phyloP scores from a whole-genome alignment of 768 basidiomycete species.

The Pulveroboletus sp. region DNA sequence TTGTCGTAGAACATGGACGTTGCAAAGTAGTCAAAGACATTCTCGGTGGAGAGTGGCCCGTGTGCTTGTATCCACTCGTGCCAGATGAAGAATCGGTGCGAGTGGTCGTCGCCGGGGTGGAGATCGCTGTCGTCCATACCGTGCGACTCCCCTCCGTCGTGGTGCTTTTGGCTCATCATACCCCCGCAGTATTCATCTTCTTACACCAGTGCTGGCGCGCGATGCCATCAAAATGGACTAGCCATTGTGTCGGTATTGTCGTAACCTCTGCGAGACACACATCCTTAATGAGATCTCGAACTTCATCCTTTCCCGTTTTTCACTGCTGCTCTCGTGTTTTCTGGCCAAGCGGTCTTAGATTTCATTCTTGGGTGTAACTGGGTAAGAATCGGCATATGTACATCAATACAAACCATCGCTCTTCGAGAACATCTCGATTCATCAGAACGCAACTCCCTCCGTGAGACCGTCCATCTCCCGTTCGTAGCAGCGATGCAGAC shows the following conservation, averaged over 20 bases:
- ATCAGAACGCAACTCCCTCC: constrained; percentile 45
- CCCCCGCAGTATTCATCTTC: too few species aligned
- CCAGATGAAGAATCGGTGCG: constrained; percentile 83
- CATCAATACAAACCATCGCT: constrained; percentile 1
- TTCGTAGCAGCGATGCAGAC: constrained; percentile 62
- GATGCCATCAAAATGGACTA: too few species aligned
- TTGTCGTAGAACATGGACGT: constrained; percentile 93
- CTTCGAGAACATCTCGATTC: background rate
- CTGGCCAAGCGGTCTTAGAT: constrained; percentile 51
- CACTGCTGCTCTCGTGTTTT: constrained; percentile 42
- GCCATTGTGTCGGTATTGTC: too few species aligned
- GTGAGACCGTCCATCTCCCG: constrained; percentile 59
- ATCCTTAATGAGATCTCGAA: too few species aligned
- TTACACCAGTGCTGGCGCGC: too few species aligned
- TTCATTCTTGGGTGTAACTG: constrained; percentile 32
- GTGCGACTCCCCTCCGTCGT: constrained; percentile 20
- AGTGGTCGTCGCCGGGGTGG: constrained; percentile 79
- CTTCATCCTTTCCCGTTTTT: constrained; percentile 44
- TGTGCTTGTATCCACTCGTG: constrained; percentile 89
- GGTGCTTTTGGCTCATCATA: constrained; percentile 9
- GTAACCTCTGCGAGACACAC: too few species aligned
- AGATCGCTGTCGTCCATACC: constrained; percentile 56
- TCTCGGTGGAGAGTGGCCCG: constrained; percentile 70
- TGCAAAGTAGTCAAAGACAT: constrained; percentile 87
- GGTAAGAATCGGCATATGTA: too few species aligned